A percentile compares a stretch with the other conserved stretches of the same genome.
Conservation (phyloP, 164 flowering plant genomes). For the Magnolia officinalis region DNA sequence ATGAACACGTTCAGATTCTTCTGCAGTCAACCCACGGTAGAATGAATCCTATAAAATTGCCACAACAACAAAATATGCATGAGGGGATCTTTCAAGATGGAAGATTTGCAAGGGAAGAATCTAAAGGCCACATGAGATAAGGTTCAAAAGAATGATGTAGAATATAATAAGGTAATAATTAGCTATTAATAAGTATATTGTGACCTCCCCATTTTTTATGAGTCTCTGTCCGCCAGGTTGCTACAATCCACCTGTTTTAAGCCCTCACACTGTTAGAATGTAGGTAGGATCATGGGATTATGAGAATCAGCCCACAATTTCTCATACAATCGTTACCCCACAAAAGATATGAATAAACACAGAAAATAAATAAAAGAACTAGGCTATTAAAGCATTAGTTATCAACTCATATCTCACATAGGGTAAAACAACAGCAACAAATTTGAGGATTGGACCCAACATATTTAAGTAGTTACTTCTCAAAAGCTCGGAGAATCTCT, state of each 20-base stretch:
- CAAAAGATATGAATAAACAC: background rate
- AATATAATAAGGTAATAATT: no score
- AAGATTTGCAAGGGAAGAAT: background rate
- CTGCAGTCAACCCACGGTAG: conserved; percentile 58
- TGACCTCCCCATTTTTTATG: no score
- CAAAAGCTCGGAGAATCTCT: background rate
- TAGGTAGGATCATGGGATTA: no score
- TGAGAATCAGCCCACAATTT: no score
- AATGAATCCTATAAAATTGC: conserved; percentile 46
- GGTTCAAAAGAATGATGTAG: background rate
- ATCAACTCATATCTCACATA: background rate
- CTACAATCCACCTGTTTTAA: no score
- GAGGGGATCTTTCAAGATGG: background rate
- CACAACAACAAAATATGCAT: background rate
- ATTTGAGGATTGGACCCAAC: background rate
- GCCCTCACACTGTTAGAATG: no score
- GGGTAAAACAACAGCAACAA: background rate
- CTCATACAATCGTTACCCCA: no score
- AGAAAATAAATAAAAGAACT: no score
- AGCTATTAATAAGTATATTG: no score
- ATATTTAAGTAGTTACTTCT: background rate
- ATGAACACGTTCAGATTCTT: conserved; percentile 47
- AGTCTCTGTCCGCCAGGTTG: no score
- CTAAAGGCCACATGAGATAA: background rate
- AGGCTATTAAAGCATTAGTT: background rate